Evolutionary conservation across 2,329 filamentous ascomycete species (phyloP).

Genomic region (Exophiala sideris): DNA sequence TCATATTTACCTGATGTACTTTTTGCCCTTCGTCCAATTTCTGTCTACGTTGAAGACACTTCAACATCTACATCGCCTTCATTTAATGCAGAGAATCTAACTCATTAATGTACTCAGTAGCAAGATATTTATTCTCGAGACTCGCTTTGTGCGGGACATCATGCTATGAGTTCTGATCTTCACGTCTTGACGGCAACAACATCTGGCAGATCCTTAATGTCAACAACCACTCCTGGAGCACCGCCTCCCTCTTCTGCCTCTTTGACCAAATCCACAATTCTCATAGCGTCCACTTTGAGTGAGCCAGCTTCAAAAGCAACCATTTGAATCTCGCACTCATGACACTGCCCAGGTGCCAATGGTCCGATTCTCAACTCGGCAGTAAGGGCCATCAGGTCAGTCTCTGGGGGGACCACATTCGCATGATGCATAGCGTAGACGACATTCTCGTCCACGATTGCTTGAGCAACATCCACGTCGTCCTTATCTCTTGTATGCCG

Average conservation of each 20-base stretch:
- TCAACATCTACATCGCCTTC: too few relatives aligned
- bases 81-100: too few relatives aligned
- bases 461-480: conserved; percentile 42
- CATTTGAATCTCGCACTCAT: conserved; percentile 53
- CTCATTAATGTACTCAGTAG: background rate
- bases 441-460: conserved; percentile 56
- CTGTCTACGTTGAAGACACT: too few relatives aligned
- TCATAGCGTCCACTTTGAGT: conserved; percentile 31
- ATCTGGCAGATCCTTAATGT: conserved; percentile 26
- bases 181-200: conserved; percentile 18
- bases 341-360: conserved; percentile 39
- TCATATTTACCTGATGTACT: too few relatives aligned
- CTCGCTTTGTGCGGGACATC: too few relatives aligned
- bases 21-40: too few relatives aligned
- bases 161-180: background rate
- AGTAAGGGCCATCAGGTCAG: conserved; percentile 54
- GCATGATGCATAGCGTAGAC: conserved; percentile 51
- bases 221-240: conserved; percentile 21
- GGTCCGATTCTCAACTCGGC: conserved; percentile 54
- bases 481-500: conserved; percentile 19
- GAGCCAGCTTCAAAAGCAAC: conserved; percentile 32
- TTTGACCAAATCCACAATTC: conserved; percentile 25
- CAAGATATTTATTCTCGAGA: background rate
- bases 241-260: conserved; percentile 24
- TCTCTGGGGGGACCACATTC: conserved; percentile 46